Evolutionary conservation across 345 rosid genomes (phyloP).

Genomic region (Corymbia maculata): DNA sequence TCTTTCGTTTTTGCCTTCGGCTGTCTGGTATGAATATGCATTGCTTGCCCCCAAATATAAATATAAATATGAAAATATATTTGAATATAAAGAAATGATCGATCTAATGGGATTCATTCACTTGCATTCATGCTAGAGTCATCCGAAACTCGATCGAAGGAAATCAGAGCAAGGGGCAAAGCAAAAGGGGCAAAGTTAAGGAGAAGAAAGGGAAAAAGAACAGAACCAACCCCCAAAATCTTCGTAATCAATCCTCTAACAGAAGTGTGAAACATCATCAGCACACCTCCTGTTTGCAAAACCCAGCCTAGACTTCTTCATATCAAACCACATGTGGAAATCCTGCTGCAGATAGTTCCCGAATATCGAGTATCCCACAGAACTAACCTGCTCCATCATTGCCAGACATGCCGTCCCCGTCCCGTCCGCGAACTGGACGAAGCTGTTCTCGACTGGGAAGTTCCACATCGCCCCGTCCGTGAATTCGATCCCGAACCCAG

Average conservation of each 20-base stretch:
- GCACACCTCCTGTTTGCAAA: conserved; percentile 66
- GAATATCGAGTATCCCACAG: conserved; percentile 53
- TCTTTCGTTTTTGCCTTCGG: background rate
- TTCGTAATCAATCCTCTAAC: background rate
- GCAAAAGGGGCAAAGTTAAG: background rate
- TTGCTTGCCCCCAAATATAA: background rate
- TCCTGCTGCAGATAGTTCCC: conserved; percentile 93
- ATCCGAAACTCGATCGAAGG: too few species aligned
- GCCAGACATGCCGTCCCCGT: conserved; percentile 66
- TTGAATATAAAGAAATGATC: too few species aligned
- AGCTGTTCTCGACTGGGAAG: conserved; percentile 72
- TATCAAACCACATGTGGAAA: conserved; percentile 70
- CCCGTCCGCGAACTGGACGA: conserved; percentile 21
- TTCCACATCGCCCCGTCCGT: conserved; percentile 71
- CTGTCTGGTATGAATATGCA: background rate
- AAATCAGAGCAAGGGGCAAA: background rate
- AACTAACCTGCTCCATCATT: conserved; percentile 40
- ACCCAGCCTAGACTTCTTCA: conserved; percentile 68
- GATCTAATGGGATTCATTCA: too few species aligned
- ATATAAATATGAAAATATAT: too few species aligned
- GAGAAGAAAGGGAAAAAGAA: background rate
- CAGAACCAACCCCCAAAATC: too few species aligned
- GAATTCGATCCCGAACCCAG: conserved; percentile 56
- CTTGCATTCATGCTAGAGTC: too few species aligned
- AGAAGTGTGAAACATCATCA: conserved; percentile 17